Percentiles rank a stretch among this genome's conserved stretches.
Evolutionary conservation across 2,329 filamentous ascomycete genomes (phyloP).

Genomic region (Alternaria brassicicola): DNA sequence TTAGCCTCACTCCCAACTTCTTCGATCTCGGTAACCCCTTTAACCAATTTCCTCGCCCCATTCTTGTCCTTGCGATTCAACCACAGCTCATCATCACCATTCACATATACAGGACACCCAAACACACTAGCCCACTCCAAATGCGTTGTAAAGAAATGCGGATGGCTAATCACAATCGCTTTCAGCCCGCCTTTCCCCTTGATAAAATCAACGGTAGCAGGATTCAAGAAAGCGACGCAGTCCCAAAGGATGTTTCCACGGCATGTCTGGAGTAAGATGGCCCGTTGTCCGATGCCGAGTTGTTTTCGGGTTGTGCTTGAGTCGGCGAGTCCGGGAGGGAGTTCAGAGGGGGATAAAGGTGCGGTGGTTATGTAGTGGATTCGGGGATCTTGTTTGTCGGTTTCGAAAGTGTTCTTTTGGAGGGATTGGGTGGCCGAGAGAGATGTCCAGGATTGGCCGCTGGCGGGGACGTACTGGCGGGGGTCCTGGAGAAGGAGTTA

Average conservation of each 20-base stretch:
- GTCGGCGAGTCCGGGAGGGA: constrained; percentile 44
- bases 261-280: constrained; percentile 69
- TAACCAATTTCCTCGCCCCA: constrained; percentile 55
- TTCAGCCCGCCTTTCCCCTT: constrained; percentile 67
- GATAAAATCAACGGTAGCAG: constrained; percentile 65
- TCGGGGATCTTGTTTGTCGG: constrained; percentile 53
- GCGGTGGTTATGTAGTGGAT: constrained; percentile 55
- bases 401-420: constrained; percentile 62
- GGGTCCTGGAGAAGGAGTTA: constrained; percentile 55
- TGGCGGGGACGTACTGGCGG: constrained; percentile 70
- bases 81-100: constrained; percentile 71
- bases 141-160: constrained; percentile 82
- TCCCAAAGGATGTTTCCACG: constrained; percentile 81
- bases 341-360: constrained; percentile 25
- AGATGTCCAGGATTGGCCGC: constrained; percentile 70
- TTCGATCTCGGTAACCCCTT: constrained; percentile 48
- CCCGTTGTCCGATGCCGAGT: constrained; percentile 77
- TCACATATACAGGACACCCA: constrained; percentile 71
- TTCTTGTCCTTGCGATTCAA: constrained; percentile 56
- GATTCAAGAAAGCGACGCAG: constrained; percentile 72
- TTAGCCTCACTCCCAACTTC: constrained; percentile 54
- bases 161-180: constrained; percentile 77
- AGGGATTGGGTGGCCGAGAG: constrained; percentile 54
- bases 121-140: constrained; percentile 75
- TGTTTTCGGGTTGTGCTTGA: constrained; percentile 49